Conservation (phyloP, 1,284 basidiomycete genomes). For the Ceratobasidium sp. region DNA sequence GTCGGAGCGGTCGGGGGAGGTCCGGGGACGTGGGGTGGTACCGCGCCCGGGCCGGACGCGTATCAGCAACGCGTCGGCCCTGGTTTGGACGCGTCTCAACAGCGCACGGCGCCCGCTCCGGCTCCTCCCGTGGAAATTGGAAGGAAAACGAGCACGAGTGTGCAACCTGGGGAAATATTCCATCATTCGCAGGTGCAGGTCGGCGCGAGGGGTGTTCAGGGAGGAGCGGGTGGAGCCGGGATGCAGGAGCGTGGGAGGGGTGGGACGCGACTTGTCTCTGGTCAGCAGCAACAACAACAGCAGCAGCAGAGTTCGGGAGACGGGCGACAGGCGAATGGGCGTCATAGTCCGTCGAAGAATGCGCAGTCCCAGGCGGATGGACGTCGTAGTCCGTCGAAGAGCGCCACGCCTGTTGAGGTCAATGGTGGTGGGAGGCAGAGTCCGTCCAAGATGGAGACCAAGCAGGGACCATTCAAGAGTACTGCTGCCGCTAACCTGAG, state of each 20-base stretch:
- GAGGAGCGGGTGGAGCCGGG: too few relatives aligned
- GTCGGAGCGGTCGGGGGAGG: conserved; percentile 3
- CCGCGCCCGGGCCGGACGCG: conserved; percentile 1
- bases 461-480: too few relatives aligned
- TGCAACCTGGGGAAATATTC: conserved; percentile 39
- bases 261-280: too few relatives aligned
- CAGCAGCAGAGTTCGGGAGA: neutral
- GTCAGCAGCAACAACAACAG: neutral
- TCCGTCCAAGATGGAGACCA: conserved; percentile 3
- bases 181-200: conserved; percentile 8
- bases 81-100: too few relatives aligned
- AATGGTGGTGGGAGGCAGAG: conserved; percentile 10
- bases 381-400: conserved; percentile 20
- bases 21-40: conserved; percentile 42
- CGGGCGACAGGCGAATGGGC: neutral
- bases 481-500: too few relatives aligned
- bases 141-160: neutral
- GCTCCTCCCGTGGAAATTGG: neutral
- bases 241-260: too few relatives aligned
- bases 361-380: neutral
- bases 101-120: neutral
- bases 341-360: conserved; percentile 8
- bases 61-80: neutral
- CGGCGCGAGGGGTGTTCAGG: too few relatives aligned
- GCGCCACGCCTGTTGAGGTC: too few relatives aligned